Evolutionary conservation across 352 stramenopile species (phyloP), one percentile per base, ranked within the genome.

Genomic region (Globisporangium cederbergense): DNA sequence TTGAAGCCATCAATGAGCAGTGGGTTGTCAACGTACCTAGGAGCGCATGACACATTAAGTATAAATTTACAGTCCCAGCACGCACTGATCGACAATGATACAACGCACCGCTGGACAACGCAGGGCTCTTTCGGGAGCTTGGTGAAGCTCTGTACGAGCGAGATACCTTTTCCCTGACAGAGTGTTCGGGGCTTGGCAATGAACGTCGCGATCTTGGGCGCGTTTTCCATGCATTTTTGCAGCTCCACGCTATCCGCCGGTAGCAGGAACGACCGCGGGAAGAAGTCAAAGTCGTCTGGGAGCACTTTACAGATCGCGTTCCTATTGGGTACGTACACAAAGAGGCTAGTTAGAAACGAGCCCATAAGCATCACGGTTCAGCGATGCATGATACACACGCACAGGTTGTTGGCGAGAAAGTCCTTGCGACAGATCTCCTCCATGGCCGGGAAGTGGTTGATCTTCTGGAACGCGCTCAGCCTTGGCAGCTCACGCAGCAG

Each of bases 1-100:
- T 98, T 98, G 69, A 91, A 94, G 51, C 88, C 90, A 52, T 97
- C 89, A 58, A 98, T 90, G 7, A 98, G 75, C 36, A 97, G 77
- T 42, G 94, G 94, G 64, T 96, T 93, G 38, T 86, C 73, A 62
- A 98, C 96, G 77, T 98, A 98, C 28, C 89, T 70, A 65, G 88
- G 28, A 50, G 16, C 16, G 59, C 2, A 57, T 42, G 10, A 22
- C 51, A 8, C 30, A 49, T 8, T 22, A 25, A 7, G 20, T 10
- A 38, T 7, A 10, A 7, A 3, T 38, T 38, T 11, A 10, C 34
- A 38, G 9, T 7, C 18, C 43, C 16, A 25, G 38, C 25, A 46
- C 18, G 22, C 32, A 55, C 20, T 32, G 30, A 55, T 10, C 40
- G 22, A 34, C 46, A 58, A 46, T 28, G 76, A 46, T 2, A 28